Percentiles rank a stretch among this genome's conserved stretches.
Conservation (phyloP, 1,284 basidiomycete species). For the Apiotrichum porosum region DNA sequence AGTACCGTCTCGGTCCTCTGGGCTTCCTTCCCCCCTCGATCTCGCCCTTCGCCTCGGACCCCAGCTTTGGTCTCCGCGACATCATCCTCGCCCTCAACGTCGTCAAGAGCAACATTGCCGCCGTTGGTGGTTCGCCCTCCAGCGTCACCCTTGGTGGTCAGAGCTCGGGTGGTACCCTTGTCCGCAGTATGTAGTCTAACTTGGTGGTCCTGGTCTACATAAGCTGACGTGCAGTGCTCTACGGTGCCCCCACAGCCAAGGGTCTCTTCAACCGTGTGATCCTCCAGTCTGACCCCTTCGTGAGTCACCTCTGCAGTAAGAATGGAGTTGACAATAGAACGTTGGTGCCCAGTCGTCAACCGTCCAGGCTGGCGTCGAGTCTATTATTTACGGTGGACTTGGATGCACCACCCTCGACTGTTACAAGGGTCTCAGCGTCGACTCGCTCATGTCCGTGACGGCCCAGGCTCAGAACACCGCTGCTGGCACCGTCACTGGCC, state of each 20-base stretch:
- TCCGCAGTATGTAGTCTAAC: constrained; percentile 54
- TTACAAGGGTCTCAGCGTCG: constrained; percentile 54
- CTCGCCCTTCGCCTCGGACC: constrained; percentile 50
- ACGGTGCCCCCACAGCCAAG: constrained; percentile 62
- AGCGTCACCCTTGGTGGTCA: constrained; percentile 83
- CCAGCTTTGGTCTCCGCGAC: constrained; percentile 69
- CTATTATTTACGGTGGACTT: constrained; percentile 54
- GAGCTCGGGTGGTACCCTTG: constrained; percentile 74
- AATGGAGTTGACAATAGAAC: background rate
- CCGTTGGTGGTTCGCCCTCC: constrained; percentile 62
- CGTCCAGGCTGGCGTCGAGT: constrained; percentile 58
- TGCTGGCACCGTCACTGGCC: constrained; percentile 19
- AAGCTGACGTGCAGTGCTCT: too few species aligned
- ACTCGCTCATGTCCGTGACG: constrained; percentile 56
- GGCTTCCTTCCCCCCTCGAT: constrained; percentile 62
- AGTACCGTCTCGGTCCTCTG: constrained; percentile 68
- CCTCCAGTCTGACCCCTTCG: constrained; percentile 80
- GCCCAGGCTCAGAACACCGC: constrained; percentile 49
- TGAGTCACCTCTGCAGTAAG: constrained; percentile 42
- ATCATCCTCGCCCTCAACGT: constrained; percentile 64
- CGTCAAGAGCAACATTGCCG: constrained; percentile 54
- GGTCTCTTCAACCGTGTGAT: constrained; percentile 68
- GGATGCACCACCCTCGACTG: constrained; percentile 49
- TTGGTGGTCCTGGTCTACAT: too few species aligned
- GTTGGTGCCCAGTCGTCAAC: constrained; percentile 47